phyloP scores from a whole-genome alignment of 129 eudicot genomes.

The Gnaphalium uliginosum region DNA sequence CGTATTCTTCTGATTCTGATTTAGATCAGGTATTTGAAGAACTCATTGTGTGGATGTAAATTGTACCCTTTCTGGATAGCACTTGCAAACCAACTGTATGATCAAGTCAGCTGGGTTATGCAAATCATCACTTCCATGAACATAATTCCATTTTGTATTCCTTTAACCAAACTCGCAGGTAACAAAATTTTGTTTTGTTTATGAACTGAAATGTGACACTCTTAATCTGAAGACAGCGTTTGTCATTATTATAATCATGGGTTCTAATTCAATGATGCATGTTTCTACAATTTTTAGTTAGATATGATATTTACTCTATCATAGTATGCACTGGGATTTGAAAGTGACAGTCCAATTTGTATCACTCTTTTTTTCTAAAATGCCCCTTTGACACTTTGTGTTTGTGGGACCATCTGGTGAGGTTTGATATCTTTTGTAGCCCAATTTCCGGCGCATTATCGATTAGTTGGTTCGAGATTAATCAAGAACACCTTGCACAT shows the following conservation, averaged over 20 bases:
- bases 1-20: slow-evolving; percentile 71
- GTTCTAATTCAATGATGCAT: neutral
- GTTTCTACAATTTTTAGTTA: neutral
- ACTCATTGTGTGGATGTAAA: neutral
- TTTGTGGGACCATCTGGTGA: no score
- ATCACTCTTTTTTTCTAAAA: no score
- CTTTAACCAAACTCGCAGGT: neutral
- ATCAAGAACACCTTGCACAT: no score
- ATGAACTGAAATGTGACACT: neutral
- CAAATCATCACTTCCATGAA: neutral
- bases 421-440: no score
- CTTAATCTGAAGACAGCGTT: neutral
- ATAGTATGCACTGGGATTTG: no score
- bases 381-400: no score
- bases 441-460: no score
- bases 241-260: neutral
- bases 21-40: slow-evolving; percentile 22
- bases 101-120: neutral
- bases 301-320: neutral
- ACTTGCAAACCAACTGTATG: neutral
- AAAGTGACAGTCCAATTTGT: no score
- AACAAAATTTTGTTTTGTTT: neutral
- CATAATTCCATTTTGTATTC: neutral
- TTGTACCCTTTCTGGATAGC: neutral
- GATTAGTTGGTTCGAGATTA: no score